phyloP scores from a whole-genome alignment of 1,139 yeast species.

The Lodderomyces parapsilosis region DNA sequence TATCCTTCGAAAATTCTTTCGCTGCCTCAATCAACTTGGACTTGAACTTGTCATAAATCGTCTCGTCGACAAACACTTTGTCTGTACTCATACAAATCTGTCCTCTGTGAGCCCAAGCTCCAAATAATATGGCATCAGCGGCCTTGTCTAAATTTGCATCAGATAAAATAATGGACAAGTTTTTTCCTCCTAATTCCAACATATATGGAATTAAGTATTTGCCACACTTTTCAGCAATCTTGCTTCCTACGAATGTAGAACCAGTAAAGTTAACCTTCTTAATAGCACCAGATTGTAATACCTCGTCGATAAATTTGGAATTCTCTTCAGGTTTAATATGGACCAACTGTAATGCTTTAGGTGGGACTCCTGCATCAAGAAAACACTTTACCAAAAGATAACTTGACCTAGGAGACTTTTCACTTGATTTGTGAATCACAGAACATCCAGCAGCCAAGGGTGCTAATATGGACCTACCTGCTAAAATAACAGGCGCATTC shows the following conservation, averaged over 20 bases:
- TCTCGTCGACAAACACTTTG: conserved; percentile 31
- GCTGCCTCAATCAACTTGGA: conserved; percentile 22
- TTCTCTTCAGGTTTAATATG: conserved; percentile 29
- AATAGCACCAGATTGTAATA: conserved; percentile 27
- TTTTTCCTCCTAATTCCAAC: conserved; percentile 48
- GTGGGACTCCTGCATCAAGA: conserved; percentile 40
- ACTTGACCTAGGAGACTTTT: conserved; percentile 31
- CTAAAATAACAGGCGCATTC: conserved; percentile 48
- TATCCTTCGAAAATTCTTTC: conserved; percentile 17
- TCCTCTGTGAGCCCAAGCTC: conserved; percentile 43
- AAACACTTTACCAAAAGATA: conserved; percentile 32
- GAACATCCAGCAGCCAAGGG: conserved; percentile 54
- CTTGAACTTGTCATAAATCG: conserved; percentile 28
- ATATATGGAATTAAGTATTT: conserved; percentile 34
- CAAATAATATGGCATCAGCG: conserved; percentile 28
- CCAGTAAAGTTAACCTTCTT: conserved; percentile 46
- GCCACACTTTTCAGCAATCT: conserved; percentile 34
- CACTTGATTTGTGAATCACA: conserved; percentile 41
- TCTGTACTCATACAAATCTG: conserved; percentile 50
- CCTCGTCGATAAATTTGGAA: conserved; percentile 20
- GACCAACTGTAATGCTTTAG: conserved; percentile 33
- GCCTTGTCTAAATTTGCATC: conserved; percentile 35
- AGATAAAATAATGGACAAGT: conserved; percentile 29
- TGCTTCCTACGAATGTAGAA: conserved; percentile 36
- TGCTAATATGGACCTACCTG: conserved; percentile 36